Evolutionary conservation across 2,329 filamentous ascomycete species (phyloP), one percentile per base, ranked within the genome.

Genomic region (Botrytis galanthina): DNA sequence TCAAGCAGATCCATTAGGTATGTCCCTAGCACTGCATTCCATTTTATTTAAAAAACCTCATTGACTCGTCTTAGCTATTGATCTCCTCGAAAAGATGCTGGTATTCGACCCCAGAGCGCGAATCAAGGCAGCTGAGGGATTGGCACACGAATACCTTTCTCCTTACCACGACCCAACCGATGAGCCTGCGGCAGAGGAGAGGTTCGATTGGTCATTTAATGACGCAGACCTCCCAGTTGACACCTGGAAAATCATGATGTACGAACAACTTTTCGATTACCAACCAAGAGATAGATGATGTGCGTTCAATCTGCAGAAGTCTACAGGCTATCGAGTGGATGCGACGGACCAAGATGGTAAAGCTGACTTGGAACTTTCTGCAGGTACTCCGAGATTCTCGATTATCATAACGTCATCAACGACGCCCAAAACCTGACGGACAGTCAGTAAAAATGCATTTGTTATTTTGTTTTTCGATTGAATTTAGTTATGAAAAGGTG

Each of bases 241-340:
- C 82, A 97, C 95, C n/a, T 99, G 96, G 96, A 99, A 99, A 86
- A 98, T 99, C 82, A 99, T 98, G 96, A 99, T 99, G 96, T 97
- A 87, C 81, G 92, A 79, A 75, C 79, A 80, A 80, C 77, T 80
- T 76, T 76, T 78, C 74, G 78, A 79, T 67, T 72, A 78, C 75
- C 76, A 74, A 74, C 75, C 71, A 74, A 74, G 51, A 74, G 51
- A 74, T 64, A 72, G 48, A 57, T 44, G 32, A 44, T 64, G 29
- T 46, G 61, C 46, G 37, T 67, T 72, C 29, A 37, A 67, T 72
- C 63, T 57, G 44, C 37, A 57, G 63, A 70, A 69, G 48, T 73
- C 35, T 73, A 35, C 69, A 42, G 35, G 39, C 44, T 61, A 37
- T 54, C 37, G 26, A 73, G 68, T 57, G 51, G 64, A 32, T 60